Evolutionary conservation across 1,284 basidiomycete genomes (phyloP).

Genomic region (Fistulina hepatica): DNA sequence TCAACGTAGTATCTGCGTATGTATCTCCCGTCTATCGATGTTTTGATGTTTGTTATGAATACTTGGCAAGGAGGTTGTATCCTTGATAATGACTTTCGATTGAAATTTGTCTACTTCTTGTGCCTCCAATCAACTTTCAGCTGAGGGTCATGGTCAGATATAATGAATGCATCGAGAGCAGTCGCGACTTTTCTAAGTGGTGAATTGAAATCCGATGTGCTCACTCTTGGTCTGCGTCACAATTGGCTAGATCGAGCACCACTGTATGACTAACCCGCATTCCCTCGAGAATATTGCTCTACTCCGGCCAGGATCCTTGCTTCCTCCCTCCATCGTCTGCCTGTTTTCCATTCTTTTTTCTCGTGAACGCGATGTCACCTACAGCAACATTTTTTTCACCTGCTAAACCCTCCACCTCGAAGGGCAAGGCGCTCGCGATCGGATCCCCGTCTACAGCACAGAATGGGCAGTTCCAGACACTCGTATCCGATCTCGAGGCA

Average conservation of each 20-base stretch:
- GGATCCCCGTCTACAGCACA: conserved; percentile 65
- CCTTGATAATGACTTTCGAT: too few species aligned
- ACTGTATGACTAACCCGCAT: too few species aligned
- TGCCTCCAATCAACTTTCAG: conserved; percentile 3
- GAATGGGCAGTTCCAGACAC: conserved; percentile 62
- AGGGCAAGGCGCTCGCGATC: conserved; percentile 49
- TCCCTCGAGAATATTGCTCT: too few species aligned
- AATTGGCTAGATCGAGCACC: too few species aligned
- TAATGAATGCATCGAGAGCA: too few species aligned
- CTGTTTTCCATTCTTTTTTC: conserved; percentile 27
- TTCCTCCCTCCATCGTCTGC: conserved; percentile 35
- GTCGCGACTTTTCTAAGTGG: too few species aligned
- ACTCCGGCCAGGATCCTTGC: conserved; percentile 5
- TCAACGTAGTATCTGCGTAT: background rate
- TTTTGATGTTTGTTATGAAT: background rate
- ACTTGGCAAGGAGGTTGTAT: too few species aligned
- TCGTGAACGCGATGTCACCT: conserved; percentile 11
- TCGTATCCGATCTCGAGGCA: conserved; percentile 48
- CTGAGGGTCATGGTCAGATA: too few species aligned
- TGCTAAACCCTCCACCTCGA: too few species aligned
- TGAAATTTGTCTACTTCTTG: conserved; percentile 5
- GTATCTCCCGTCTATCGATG: background rate
- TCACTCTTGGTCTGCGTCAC: too few species aligned
- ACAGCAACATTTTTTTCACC: too few species aligned
- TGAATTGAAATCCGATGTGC: too few species aligned